A percentile compares a stretch with the other conserved stretches of the same genome.
These are phyloP conservation scores for Arachis hypogaea DNA, from an alignment of 306 rosid genomes.

Conservation along the genomic window DNA sequence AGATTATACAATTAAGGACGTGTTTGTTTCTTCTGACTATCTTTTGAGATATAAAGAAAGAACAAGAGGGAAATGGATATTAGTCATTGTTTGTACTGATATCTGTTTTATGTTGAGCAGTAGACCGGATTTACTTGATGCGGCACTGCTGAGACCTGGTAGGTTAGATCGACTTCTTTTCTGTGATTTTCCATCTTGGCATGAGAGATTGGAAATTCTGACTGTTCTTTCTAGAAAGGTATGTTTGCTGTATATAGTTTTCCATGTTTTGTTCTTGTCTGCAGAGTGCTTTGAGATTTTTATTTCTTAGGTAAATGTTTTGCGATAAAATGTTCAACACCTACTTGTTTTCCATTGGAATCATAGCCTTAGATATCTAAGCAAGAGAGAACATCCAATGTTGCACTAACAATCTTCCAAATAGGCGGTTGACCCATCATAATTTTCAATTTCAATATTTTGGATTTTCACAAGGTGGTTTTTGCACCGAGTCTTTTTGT, in stretches of 20 bases:
- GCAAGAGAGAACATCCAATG: constrained; percentile 2
- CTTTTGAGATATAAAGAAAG: constrained; percentile 24
- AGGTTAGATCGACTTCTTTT: constrained; percentile 93
- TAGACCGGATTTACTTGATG: constrained; percentile 97
- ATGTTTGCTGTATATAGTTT: constrained; percentile 29
- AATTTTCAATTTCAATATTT: neutral
- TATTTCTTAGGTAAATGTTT: neutral
- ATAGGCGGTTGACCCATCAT: constrained; percentile 10
- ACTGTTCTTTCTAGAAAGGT: constrained; percentile 89
- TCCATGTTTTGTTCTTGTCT: constrained; percentile 10
- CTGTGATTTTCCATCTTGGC: constrained; percentile 83
- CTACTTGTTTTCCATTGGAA: constrained; percentile 2
- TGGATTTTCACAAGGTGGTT: neutral
- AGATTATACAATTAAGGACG: constrained; percentile 3
- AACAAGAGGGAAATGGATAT: constrained; percentile 19
- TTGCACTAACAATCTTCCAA: neutral
- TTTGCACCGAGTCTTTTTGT: neutral
- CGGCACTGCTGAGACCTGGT: constrained; percentile 94
- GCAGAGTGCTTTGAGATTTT: constrained; percentile 1
- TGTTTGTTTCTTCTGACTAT: constrained; percentile 23
- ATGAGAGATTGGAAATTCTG: constrained; percentile 86
- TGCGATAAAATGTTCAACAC: constrained; percentile 11
- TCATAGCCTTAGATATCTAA: constrained; percentile 17
- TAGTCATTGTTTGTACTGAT: constrained; percentile 27
- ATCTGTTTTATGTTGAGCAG: constrained; percentile 66